Evolutionary conservation across 2,329 filamentous ascomycete genomes (phyloP), one percentile per base, ranked within the genome.

Genomic region (Fusarium praegraminearum): DNA sequence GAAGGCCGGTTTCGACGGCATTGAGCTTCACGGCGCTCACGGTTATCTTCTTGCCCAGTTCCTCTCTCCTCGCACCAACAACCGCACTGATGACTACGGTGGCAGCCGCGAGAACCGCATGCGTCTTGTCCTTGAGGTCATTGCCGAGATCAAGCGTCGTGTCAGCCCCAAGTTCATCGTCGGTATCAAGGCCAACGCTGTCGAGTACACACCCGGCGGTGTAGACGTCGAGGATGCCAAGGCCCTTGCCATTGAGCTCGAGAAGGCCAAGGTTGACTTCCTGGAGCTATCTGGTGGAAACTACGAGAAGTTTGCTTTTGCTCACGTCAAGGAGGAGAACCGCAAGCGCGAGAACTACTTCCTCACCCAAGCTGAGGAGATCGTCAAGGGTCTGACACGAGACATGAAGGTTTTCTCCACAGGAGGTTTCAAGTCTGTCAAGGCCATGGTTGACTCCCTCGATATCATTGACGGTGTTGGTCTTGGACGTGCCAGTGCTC

Each of bases 231-330:
- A 84, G 5, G 87, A 88, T 53, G 83, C 83, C 1, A 80, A 78
- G 35, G 76, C 83, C 40, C 76, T 88, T 28, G 82, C 80, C 69
- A 68, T 76, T 7, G 75, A 80, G 6, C 78, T 87, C 1, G 83
- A 87, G 68, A 75, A 80, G 33, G 82, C 84, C 54, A 75, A 73
- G 12, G 84, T 88, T 40, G 82, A 87, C 70, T 87, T 88, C 65
- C 83, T 90, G 8, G 87, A 90, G 77, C 78, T 89, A 1, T 84
- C 80, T 0, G 87, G 87, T 33, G 87, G 87, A 3, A 89, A 86
- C 1, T 88, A 87, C 69, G 84, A 89, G 77, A 76, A 80, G 26
- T 73, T 85, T 1, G 85, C 82, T 0, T 86, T 87, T 65, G 72
- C 69, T 0, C 83, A 86, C 71, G 80, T 84, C 76, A 80, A 83